Base-by-base conservation (phyloP, 768 basidiomycete species). In the Trametes meyenii region DNA sequence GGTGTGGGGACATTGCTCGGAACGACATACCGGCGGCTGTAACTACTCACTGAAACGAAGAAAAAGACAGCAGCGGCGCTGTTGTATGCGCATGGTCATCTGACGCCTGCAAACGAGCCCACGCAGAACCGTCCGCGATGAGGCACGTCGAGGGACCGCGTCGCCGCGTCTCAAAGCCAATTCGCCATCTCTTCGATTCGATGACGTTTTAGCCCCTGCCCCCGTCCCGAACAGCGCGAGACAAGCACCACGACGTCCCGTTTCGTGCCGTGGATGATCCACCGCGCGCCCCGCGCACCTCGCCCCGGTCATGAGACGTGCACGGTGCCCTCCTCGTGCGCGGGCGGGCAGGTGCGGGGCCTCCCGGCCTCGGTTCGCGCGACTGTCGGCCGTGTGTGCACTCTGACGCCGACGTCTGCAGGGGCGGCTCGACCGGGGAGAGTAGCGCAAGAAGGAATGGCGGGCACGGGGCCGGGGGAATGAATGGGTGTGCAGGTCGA, bases 311-410 rank as follows among this genome's bases (percentile, higher is more conserved):
- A 58, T 58, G 57, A n/a, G 57, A 58, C 40, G 49, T 26, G 40
- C 33, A 5, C 23, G 11, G 21, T 13, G 29, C n/a, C 23, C 24
- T 36, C 29, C 26, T 24, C 42, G 8, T 43, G 29, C 16, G 35
- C 24, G 38, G 38, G 46, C 29, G 45, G 46, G 16, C 29, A 19
- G 33, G 17, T 17, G 1, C 51, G 42, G n/a, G 12, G 51, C 17
- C 33, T 14, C 5, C 38, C 12, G 5, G 19, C 7, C 11, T 4
- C n/a, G 33, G 7, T 61, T 61, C 60, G 48, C 53, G 60, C 60
- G 60, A 55, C 54, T 40, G 26, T 61, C 60, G 60, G 45, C 8
- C 23, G n/a, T 8, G 42, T 4, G 12, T 44, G n/a, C n/a, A 13
- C 26, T 19, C 17, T 29, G 21, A 29, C 45, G 52, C 33, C 39